Conservation (phyloP, 2,329 filamentous ascomycete genomes). For the Coleophoma eucalyptorum region DNA sequence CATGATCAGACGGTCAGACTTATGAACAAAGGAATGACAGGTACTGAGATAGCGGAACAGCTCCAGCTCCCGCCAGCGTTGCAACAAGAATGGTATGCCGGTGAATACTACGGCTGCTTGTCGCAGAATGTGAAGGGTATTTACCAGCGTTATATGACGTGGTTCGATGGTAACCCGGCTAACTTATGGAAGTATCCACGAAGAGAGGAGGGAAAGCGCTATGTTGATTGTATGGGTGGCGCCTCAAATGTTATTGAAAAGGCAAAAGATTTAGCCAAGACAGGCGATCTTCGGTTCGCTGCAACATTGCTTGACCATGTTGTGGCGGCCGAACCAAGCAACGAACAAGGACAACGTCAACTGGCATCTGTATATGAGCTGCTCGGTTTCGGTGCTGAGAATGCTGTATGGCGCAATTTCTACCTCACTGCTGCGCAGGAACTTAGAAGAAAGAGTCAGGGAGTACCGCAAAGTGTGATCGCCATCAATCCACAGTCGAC, state of each 20-base stretch:
- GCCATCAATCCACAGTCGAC: neutral
- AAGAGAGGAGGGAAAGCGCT: slow-evolving; percentile 27
- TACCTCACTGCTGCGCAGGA: slow-evolving; percentile 29
- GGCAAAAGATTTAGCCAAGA: slow-evolving; percentile 23
- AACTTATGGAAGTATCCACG: slow-evolving; percentile 33
- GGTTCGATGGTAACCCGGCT: slow-evolving; percentile 27
- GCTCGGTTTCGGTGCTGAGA: slow-evolving; percentile 33
- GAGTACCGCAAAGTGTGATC: neutral
- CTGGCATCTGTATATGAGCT: slow-evolving; percentile 28
- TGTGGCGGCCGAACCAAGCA: slow-evolving; percentile 24
- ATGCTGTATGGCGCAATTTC: slow-evolving; percentile 36
- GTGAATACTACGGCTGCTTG: slow-evolving; percentile 33
- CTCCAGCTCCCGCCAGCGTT: slow-evolving; percentile 30
- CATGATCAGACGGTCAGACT: slow-evolving; percentile 36
- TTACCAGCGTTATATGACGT: slow-evolving; percentile 27
- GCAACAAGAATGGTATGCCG: slow-evolving; percentile 24
- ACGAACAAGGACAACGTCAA: slow-evolving; percentile 12
- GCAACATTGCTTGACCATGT: slow-evolving; percentile 33
- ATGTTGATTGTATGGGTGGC: slow-evolving; percentile 34
- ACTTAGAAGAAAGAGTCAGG: slow-evolving; percentile 10
- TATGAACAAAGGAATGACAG: slow-evolving; percentile 32
- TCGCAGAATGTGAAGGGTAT: slow-evolving; percentile 36
- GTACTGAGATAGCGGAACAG: slow-evolving; percentile 35
- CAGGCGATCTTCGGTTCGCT: slow-evolving; percentile 33
- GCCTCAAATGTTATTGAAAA: slow-evolving; percentile 24